Evolutionary conservation across 2,329 filamentous ascomycete species (phyloP).

Genomic region (Verticillium nonalfalfae): DNA sequence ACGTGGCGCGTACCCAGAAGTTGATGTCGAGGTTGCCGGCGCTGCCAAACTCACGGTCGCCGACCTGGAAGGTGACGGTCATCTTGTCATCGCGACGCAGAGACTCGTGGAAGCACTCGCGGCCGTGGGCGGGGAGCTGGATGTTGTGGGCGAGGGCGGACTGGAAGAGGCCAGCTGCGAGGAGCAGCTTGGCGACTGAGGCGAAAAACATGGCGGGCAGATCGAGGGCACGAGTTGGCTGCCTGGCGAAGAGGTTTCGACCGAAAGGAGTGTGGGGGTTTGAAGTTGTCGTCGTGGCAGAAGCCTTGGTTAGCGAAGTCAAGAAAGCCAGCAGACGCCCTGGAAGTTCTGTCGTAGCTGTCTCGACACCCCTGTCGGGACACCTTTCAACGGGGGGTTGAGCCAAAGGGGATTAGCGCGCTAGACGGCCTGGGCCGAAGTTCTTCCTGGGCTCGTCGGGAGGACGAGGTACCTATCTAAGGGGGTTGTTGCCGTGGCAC

Average conservation of each 20-base stretch:
- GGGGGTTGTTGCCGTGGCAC: not conserved
- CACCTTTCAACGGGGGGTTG: slow-evolving; percentile 12
- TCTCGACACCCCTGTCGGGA: slow-evolving; percentile 11
- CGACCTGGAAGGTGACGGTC: slow-evolving; percentile 98
- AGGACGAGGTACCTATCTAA: not conserved
- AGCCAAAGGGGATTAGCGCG: slow-evolving; percentile 7
- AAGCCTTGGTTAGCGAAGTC: not conserved
- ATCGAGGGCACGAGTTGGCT: not conserved
- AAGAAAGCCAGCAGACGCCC: not conserved
- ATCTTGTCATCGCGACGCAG: slow-evolving; percentile 94
- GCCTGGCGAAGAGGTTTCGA: not conserved
- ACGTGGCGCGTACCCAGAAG: slow-evolving; percentile 69
- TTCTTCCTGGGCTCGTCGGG: slow-evolving; percentile 5
- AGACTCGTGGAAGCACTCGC: slow-evolving; percentile 95
- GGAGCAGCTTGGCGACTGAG: slow-evolving; percentile 35
- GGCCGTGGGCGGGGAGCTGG: slow-evolving; percentile 83
- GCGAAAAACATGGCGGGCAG: slow-evolving; percentile 32
- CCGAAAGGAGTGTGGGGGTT: not conserved
- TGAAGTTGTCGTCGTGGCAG: not conserved
- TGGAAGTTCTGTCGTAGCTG: not conserved
- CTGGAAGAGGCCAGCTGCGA: slow-evolving; percentile 38
- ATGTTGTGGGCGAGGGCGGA: slow-evolving; percentile 85
- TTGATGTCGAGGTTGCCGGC: slow-evolving; percentile 94
- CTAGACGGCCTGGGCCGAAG: slow-evolving; percentile 3
- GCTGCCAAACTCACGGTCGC: slow-evolving; percentile 90